Evolutionary conservation across 495 filamentous ascomycete genomes (phyloP).

Genomic region (Tuber aestivum): DNA sequence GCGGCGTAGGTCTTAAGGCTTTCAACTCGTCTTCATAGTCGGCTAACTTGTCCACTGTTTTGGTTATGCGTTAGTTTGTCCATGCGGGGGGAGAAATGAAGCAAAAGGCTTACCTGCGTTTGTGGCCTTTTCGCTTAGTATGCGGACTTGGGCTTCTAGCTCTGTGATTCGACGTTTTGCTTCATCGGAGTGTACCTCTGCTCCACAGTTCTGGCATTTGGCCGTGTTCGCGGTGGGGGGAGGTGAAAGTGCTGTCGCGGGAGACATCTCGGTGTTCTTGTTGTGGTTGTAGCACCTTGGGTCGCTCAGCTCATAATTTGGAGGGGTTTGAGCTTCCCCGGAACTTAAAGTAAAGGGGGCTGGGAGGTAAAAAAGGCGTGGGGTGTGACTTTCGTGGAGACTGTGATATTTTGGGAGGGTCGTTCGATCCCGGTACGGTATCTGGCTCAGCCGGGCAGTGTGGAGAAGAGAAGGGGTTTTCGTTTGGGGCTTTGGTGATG

Average conservation of each 20-base stretch:
- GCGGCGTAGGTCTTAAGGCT: slow-evolving; percentile 49
- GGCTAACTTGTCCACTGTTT: slow-evolving; percentile 60
- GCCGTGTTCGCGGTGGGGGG: slow-evolving; percentile 9
- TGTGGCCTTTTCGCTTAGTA: slow-evolving; percentile 69
- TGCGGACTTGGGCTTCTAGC: slow-evolving; percentile 63
- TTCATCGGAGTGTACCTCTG: slow-evolving; percentile 35
- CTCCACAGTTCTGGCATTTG: slow-evolving; percentile 31
- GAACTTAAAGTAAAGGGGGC: slow-evolving; percentile 1
- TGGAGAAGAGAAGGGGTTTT: background rate
- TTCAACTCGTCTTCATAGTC: slow-evolving; percentile 90
- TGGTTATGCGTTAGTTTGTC: slow-evolving; percentile 6
- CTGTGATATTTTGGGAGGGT: background rate
- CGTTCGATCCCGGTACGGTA: background rate
- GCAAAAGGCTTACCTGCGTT: slow-evolving; percentile 58
- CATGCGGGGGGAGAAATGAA: background rate
- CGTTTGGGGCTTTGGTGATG: background rate
- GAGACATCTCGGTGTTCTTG: slow-evolving; percentile 20
- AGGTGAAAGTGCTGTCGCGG: slow-evolving; percentile 18
- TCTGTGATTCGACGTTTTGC: slow-evolving; percentile 70
- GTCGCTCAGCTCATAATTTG: slow-evolving; percentile 1
- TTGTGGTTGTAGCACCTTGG: background rate
- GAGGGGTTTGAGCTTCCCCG: background rate
- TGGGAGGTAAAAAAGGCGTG: background rate
- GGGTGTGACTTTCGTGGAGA: background rate
- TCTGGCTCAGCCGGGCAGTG: background rate